These are phyloP conservation scores for Lycium ferocissimum DNA, from an alignment of 257 asterid genomes.

Conservation along the genomic window DNA sequence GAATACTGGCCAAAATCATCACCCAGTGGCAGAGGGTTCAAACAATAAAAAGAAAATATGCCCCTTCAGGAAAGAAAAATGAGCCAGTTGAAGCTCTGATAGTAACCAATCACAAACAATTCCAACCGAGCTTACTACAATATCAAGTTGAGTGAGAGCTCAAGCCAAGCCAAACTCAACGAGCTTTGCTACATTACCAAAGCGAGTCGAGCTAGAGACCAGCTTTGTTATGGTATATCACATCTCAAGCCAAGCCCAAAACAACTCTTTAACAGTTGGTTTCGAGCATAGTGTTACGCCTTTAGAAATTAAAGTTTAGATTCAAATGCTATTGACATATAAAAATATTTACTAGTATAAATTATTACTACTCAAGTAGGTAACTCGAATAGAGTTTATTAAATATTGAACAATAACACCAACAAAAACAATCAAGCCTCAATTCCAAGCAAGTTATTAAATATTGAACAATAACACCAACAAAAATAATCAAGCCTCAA, in stretches of 20 bases:
- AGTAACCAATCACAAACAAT: neutral
- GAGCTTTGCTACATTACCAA: neutral
- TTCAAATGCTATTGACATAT: neutral
- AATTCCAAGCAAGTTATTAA: too few species aligned
- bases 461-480: neutral
- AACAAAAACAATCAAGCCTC: too few species aligned
- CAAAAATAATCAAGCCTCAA: too few species aligned
- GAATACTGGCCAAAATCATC: neutral
- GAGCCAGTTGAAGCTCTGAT: neutral
- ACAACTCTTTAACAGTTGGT: neutral
- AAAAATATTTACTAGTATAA: neutral
- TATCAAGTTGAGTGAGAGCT: neutral
- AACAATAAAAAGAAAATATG: neutral
- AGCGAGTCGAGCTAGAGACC: too few species aligned
- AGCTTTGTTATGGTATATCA: neutral
- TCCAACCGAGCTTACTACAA: neutral
- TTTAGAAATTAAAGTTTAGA: neutral
- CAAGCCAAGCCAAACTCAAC: neutral
- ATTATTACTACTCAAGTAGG: neutral
- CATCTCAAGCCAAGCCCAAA: neutral
- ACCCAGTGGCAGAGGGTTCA: neutral
- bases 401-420: neutral
- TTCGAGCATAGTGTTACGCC: neutral
- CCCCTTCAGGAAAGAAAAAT: neutral
- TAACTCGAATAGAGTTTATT: neutral